A percentile compares a stretch with the other conserved stretches of the same genome.
phyloP scores from a whole-genome alignment of 2,329 filamentous ascomycete species.

The Capronia epimyces region DNA sequence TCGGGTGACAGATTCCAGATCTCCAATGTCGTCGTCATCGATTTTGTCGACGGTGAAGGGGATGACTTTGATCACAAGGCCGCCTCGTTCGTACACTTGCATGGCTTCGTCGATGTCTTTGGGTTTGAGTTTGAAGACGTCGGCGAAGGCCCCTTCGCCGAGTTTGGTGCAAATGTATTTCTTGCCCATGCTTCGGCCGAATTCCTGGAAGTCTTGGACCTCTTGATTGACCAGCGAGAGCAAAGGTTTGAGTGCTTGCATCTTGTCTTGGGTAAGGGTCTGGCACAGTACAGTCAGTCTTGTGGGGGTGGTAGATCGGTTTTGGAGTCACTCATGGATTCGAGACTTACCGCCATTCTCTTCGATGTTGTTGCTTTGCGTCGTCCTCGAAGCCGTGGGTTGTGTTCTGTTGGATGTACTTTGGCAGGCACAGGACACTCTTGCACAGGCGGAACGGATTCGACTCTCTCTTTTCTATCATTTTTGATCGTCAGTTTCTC shows the following conservation, averaged over 20 bases:
- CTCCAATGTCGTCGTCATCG: conserved; percentile 12
- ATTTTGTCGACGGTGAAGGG: conserved; percentile 34
- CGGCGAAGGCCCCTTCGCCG: conserved; percentile 61
- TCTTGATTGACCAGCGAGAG: conserved; percentile 19
- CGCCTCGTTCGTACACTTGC: conserved; percentile 33
- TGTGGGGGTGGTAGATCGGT: not conserved
- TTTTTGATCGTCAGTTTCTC: conserved; percentile 18
- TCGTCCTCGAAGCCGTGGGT: conserved; percentile 19
- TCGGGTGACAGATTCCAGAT: conserved; percentile 46
- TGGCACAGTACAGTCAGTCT: not conserved
- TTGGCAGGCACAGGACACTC: conserved; percentile 1
- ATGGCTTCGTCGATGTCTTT: conserved; percentile 33
- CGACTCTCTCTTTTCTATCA: conserved; percentile 4
- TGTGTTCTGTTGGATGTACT: conserved; percentile 2
- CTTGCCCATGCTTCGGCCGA: conserved; percentile 23
- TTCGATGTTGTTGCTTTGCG: conserved; percentile 14
- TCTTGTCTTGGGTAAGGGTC: conserved; percentile 10
- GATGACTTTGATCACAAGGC: conserved; percentile 47
- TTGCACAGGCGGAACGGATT: not conserved
- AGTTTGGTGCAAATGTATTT: conserved; percentile 54
- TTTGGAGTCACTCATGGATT: not conserved
- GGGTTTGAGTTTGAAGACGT: conserved; percentile 54
- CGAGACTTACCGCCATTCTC: conserved; percentile 20
- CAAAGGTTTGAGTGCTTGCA: conserved; percentile 14
- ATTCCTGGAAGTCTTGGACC: conserved; percentile 24